Conservation (phyloP, 805 yeast species). For the Candida quercuum region DNA sequence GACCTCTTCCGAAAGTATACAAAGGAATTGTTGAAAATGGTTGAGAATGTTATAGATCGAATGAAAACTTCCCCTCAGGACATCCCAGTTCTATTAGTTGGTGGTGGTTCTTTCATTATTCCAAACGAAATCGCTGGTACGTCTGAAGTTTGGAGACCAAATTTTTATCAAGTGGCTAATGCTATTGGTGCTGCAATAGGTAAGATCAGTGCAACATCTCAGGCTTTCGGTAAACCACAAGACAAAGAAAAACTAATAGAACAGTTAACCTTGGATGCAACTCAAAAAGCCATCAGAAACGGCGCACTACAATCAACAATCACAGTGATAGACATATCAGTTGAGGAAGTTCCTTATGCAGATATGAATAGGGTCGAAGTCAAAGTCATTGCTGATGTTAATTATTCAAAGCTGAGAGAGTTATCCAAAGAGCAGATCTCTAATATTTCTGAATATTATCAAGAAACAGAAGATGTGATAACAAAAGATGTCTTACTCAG, state of each 20-base stretch:
- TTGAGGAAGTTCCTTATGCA: slow-evolving; percentile 29
- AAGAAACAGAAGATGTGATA: too few relatives aligned
- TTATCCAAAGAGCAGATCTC: slow-evolving; percentile 3
- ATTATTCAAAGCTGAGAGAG: slow-evolving; percentile 24
- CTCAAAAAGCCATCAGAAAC: slow-evolving; percentile 16
- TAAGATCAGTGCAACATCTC: slow-evolving; percentile 29
- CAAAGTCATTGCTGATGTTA: slow-evolving; percentile 40
- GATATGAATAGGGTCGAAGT: slow-evolving; percentile 30
- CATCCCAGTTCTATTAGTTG: slow-evolving; percentile 40
- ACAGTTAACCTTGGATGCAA: slow-evolving; percentile 20
- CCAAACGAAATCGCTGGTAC: slow-evolving; percentile 36
- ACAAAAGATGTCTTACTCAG: too few relatives aligned
- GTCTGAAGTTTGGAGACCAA: slow-evolving; percentile 37
- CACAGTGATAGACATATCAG: slow-evolving; percentile 22
- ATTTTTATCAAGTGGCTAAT: slow-evolving; percentile 40
- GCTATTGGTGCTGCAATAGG: slow-evolving; percentile 50
- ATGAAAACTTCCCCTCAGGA: slow-evolving; percentile 39
- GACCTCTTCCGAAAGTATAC: slow-evolving; percentile 12
- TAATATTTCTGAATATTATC: slow-evolving; percentile 2
- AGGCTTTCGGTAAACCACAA: slow-evolving; percentile 16
- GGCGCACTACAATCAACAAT: slow-evolving; percentile 24
- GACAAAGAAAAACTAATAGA: slow-evolving; percentile 19
- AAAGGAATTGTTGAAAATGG: slow-evolving; percentile 5
- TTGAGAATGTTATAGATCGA: slow-evolving; percentile 36
- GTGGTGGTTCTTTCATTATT: slow-evolving; percentile 46